Conservation (phyloP, 768 basidiomycete species). For the Suillus ampliporus region DNA sequence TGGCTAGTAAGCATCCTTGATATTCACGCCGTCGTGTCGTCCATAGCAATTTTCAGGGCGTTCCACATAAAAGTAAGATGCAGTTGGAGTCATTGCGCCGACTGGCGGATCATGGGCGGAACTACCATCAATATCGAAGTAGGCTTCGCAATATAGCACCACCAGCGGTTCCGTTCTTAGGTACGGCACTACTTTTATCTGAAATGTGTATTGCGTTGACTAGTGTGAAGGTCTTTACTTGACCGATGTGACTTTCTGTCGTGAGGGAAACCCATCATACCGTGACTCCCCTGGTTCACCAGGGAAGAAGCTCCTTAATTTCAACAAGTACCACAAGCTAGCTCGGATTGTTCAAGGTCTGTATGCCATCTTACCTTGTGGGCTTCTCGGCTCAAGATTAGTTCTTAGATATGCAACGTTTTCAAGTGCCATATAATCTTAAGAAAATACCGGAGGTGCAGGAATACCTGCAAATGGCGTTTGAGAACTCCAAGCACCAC, state of each 20-base stretch:
- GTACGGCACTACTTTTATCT: slow-evolving; percentile 43
- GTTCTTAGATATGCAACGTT: slow-evolving; percentile 83
- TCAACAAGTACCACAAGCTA: slow-evolving; percentile 95
- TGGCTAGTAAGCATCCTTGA: slow-evolving; percentile 73
- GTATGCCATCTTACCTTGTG: slow-evolving; percentile 13
- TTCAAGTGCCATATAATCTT: slow-evolving; percentile 85
- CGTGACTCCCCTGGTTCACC: slow-evolving; percentile 79
- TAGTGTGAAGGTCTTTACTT: slow-evolving; percentile 71
- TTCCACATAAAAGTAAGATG: slow-evolving; percentile 83
- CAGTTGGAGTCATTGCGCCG: slow-evolving; percentile 82
- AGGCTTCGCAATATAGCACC: slow-evolving; percentile 87
- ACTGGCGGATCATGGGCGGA: slow-evolving; percentile 89
- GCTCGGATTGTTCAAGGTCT: slow-evolving; percentile 83
- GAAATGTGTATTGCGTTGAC: background rate
- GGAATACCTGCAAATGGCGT: slow-evolving; percentile 71
- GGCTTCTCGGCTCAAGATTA: slow-evolving; percentile 12
- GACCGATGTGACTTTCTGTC: slow-evolving; percentile 93
- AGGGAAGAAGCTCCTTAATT: slow-evolving; percentile 86
- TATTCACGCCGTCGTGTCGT: background rate
- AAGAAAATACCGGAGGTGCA: slow-evolving; percentile 92
- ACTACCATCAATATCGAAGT: slow-evolving; percentile 90
- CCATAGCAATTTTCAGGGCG: slow-evolving; percentile 52
- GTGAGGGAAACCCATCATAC: slow-evolving; percentile 90
- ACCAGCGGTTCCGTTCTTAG: slow-evolving; percentile 95
- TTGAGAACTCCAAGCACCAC: slow-evolving; percentile 75